phyloP scores from a whole-genome alignment of 768 basidiomycete genomes.

The Auriscalpium vulgare region DNA sequence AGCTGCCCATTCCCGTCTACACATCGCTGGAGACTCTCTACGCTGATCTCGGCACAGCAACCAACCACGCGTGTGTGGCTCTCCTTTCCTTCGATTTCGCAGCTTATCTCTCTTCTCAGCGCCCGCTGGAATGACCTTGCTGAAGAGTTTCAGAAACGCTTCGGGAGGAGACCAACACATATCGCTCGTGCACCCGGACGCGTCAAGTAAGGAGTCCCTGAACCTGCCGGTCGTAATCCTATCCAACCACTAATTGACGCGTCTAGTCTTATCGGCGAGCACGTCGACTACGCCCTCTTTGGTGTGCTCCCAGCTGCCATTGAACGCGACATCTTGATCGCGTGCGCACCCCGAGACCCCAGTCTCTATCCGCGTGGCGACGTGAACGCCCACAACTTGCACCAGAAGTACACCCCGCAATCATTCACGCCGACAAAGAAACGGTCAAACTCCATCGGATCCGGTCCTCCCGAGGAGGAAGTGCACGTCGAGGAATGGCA shows the following conservation, averaged over 20 bases:
- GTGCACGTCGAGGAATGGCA: constrained; percentile 53
- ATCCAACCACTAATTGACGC: not conserved
- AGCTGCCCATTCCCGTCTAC: constrained; percentile 54
- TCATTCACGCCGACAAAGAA: constrained; percentile 47
- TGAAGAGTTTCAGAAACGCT: constrained; percentile 52
- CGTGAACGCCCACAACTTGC: constrained; percentile 56
- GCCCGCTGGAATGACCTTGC: constrained; percentile 55
- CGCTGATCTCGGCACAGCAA: constrained; percentile 40
- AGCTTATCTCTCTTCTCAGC: constrained; percentile 15
- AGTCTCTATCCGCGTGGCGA: constrained; percentile 35
- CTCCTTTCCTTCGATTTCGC: not conserved
- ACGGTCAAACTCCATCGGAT: constrained; percentile 8
- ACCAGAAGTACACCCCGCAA: constrained; percentile 49
- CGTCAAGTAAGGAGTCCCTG: constrained; percentile 48
- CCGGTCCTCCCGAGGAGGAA: constrained; percentile 25
- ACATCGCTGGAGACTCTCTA: constrained; percentile 50
- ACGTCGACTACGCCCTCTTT: constrained; percentile 79
- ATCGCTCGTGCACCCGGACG: constrained; percentile 76
- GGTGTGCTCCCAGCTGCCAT: constrained; percentile 83
- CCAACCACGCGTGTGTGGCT: constrained; percentile 19
- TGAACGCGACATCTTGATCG: constrained; percentile 78
- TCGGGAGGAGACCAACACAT: constrained; percentile 58
- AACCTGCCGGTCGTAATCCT: constrained; percentile 23
- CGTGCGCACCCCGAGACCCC: constrained; percentile 43
- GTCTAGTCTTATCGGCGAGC: constrained; percentile 52